Base-by-base conservation (phyloP, 2,329 filamentous ascomycete species). In the Penicillium concentricum region DNA sequence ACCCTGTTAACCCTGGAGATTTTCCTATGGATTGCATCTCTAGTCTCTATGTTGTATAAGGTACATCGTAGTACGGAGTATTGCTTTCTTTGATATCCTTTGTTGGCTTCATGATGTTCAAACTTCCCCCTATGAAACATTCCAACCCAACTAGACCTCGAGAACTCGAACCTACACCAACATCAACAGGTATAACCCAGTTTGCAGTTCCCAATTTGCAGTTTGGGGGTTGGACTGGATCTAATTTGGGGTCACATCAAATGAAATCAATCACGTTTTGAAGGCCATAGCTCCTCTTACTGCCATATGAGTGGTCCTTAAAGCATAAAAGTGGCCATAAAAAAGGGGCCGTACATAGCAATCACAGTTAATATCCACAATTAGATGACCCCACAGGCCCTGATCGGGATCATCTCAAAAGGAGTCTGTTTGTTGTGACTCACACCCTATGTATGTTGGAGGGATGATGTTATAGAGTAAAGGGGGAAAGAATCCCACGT, bases 221-320 rank as follows among this genome's bases (percentile, higher is more conserved):
- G 13, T 16, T 45, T 44, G 30, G 8, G 9, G 20, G 35, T 34
- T 34, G 49, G 7, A 45, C 38, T 44, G 49, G 38, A 43, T 22
- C 10, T 24, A 35, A 51, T 44, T 44, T 45, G 13, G 8, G 20
- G 49, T 51, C 20, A 18, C 30, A 51, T 35, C 28, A 51, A 51
- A 43, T 51, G 38, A 51, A 51, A 51, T 44, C 39, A 20, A 45
- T 51, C 49, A 51, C 49, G 49, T 51, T 45, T n/a, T n/a, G 30
- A 45, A 45, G 57, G 57, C 34, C 47, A 48, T 57, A 57, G 57
- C 56, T 57, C 51, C 56, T 50, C 22, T 28, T 24, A 15, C 38
- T 39, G 37, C 20, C 7, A 59, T 47, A 12, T 55, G 48, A 38
- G 49, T 51, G 44, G 50, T 10, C 26, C 24, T 26, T 37, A 15